These are phyloP conservation scores for Agrostemma githago DNA, from an alignment of 148 eudicot genomes.

Conservation along the genomic window DNA sequence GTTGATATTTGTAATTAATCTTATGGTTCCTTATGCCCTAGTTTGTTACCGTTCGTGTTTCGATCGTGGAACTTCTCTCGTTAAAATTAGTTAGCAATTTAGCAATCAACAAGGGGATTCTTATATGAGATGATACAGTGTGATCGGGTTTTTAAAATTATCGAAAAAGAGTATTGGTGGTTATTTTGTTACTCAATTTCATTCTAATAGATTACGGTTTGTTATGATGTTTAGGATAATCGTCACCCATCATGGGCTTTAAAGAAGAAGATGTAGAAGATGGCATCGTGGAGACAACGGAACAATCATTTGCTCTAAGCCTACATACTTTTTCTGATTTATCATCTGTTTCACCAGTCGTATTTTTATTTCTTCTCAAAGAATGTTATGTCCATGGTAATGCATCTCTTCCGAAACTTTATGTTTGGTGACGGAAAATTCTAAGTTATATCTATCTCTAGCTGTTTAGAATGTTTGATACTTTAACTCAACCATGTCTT, in stretches of 20 bases:
- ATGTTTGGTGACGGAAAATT: background rate
- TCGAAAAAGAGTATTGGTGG: background rate
- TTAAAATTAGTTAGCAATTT: background rate
- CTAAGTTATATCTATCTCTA: slow-evolving; percentile 4
- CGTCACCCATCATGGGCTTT: slow-evolving; percentile 47
- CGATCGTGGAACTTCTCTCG: background rate
- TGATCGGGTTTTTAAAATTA: background rate
- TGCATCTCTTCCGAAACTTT: slow-evolving; percentile 9
- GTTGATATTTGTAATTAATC: background rate
- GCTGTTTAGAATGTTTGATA: slow-evolving; percentile 3
- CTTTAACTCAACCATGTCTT: background rate
- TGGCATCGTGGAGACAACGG: slow-evolving; percentile 24
- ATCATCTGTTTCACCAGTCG: slow-evolving; percentile 77
- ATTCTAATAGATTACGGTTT: slow-evolving; percentile 11
- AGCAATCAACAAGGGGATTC: background rate
- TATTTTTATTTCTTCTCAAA: slow-evolving; percentile 74
- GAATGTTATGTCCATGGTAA: slow-evolving; percentile 74
- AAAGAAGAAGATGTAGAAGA: slow-evolving; percentile 32
- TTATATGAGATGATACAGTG: background rate
- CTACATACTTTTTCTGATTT: slow-evolving; percentile 75
- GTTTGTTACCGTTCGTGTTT: background rate
- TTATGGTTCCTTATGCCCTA: background rate
- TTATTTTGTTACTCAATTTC: background rate
- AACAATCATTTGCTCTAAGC: slow-evolving; percentile 41
- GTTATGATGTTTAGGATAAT: slow-evolving; percentile 29